A percentile compares a stretch with the other conserved stretches of the same genome.
Conservation (phyloP, 1,139 yeast genomes). For the Lodderomyces orthopsilosis region DNA sequence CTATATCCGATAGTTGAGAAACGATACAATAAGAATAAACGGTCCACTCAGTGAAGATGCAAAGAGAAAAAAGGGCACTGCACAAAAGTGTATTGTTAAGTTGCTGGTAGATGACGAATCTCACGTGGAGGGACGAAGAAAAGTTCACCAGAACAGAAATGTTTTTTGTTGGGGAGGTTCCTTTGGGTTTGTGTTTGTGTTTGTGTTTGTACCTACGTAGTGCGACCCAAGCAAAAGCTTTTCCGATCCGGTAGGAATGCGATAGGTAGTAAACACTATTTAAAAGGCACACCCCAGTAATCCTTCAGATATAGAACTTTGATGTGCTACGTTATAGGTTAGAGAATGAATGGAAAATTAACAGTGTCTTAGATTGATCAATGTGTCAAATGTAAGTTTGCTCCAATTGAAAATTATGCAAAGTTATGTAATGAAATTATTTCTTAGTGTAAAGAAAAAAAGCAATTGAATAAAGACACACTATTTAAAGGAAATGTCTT, state of each 20-base stretch:
- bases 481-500: too few relatives aligned
- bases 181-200: neutral
- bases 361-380: neutral
- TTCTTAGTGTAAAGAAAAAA: too few relatives aligned
- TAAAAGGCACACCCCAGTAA: too few relatives aligned
- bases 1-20: neutral
- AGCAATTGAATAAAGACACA: too few relatives aligned
- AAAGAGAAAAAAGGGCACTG: neutral
- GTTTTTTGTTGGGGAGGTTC: neutral
- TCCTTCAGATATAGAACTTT: too few relatives aligned
- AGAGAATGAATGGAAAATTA: too few relatives aligned
- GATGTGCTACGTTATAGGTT: too few relatives aligned
- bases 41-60: neutral
- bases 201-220: neutral
- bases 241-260: too few relatives aligned
- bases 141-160: neutral
- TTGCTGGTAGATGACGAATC: neutral
- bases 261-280: too few relatives aligned
- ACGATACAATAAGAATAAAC: neutral
- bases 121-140: neutral
- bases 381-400: neutral
- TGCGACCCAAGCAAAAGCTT: neutral
- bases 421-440: neutral
- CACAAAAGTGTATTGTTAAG: neutral
- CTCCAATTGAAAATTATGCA: neutral